A percentile compares a stretch with the other conserved stretches of the same genome.
Conservation (phyloP, 768 basidiomycete species). For the Lanmaoa rubissima region DNA sequence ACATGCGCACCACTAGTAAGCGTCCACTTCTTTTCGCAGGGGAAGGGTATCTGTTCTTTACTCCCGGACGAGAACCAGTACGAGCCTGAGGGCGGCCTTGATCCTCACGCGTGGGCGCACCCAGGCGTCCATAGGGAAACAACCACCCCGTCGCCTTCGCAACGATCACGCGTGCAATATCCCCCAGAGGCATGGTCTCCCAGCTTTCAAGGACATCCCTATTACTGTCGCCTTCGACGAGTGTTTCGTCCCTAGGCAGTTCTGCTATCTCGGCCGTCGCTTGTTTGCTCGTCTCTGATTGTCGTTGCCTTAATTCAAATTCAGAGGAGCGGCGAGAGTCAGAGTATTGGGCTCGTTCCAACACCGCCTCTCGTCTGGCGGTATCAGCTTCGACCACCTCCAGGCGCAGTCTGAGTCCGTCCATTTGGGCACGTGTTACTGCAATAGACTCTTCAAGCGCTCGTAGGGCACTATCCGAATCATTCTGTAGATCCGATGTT, state of each 20-base stretch:
- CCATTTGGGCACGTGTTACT: slow-evolving; percentile 24
- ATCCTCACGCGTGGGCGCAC: background rate
- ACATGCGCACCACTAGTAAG: slow-evolving; percentile 11
- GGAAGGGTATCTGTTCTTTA: background rate
- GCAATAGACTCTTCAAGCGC: slow-evolving; percentile 26
- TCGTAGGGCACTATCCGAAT: slow-evolving; percentile 8
- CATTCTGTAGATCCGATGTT: background rate
- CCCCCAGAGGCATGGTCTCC: slow-evolving; percentile 8
- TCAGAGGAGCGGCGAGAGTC: background rate
- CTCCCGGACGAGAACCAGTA: background rate
- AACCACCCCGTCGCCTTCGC: slow-evolving; percentile 23
- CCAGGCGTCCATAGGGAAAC: slow-evolving; percentile 18
- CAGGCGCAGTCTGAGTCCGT: slow-evolving; percentile 26
- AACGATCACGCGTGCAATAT: slow-evolving; percentile 17
- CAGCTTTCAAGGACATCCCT: background rate
- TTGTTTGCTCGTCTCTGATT: background rate
- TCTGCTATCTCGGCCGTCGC: background rate
- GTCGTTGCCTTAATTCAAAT: background rate
- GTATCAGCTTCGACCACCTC: slow-evolving; percentile 28
- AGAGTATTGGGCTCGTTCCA: background rate
- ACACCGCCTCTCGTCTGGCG: slow-evolving; percentile 11
- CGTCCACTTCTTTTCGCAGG: slow-evolving; percentile 3
- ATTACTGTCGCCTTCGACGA: background rate
- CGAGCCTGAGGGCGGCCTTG: background rate
- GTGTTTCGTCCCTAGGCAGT: background rate